Base-by-base conservation (phyloP, 2,329 filamentous ascomycete genomes). In the Xylariaceae sp. region DNA sequence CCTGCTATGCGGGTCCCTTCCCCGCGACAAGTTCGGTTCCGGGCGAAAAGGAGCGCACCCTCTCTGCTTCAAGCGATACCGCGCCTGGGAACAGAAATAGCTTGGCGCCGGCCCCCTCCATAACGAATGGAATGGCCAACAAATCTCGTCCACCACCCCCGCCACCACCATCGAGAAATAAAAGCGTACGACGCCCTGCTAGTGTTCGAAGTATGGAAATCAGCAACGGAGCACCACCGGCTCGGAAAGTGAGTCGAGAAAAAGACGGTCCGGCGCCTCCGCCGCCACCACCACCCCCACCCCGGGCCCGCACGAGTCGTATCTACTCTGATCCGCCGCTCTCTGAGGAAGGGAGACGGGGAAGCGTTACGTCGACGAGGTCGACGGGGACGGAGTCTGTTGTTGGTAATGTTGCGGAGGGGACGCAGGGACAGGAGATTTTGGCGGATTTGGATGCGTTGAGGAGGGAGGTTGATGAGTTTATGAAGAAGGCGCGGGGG, bases 401-500 rank as follows among this genome's bases (percentile, higher is more conserved):
- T 44, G 55, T 11, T n/a, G n/a, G n/a, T n/a, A n/a, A n/a, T n/a
- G n/a, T n/a, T 53, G 65, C 56, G 47, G 59, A 70, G 35, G 66
- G 51, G 30, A 71, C 74, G 66, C 70, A 77, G 69, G 70, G 77
- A 58, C 64, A 75, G 48, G 83, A 89, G 68, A 90, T 92, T 60
- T 73, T 93, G 65, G 88, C 88, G 1, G 88, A 92, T 70, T 73
- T 93, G 57, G 82, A 84, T 51, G 85, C 85, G 18, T 73, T 93
- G 63, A 88, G 90, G 73, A 82, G 82, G 69, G 89, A 93, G 69
- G 88, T 93, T 45, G 88, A 93, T 73, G 88, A 83, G 3, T 68
- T 88, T 50, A 76, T 82, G 66, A 78, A 75, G 6, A 74, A 73
- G 64, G 50, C 55, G 56, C 8, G 23, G 55, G 58, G 50, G 53